Conservation (phyloP, 306 rosid species). For the Cucumis hystrix region DNA sequence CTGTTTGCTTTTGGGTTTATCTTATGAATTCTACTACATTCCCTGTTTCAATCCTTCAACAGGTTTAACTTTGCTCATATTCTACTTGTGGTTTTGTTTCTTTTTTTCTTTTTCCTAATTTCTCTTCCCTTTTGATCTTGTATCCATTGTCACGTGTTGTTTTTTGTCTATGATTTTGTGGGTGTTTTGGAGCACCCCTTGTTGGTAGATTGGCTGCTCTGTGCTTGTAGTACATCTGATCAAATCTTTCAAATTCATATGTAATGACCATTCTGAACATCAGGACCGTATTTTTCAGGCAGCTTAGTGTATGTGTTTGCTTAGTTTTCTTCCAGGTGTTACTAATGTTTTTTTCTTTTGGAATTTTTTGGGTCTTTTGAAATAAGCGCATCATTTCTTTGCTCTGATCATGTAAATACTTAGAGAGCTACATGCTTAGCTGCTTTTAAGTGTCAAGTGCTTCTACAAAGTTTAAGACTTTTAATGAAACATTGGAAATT, state of each 20-base stretch:
- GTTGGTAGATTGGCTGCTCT: neutral
- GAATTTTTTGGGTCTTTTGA: neutral
- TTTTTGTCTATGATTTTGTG: neutral
- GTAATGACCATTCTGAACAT: neutral
- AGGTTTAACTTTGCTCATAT: constrained; percentile 26
- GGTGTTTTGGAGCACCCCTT: neutral
- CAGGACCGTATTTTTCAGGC: neutral
- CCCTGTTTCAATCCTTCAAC: constrained; percentile 49
- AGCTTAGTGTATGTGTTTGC: neutral
- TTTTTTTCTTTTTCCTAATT: too few species aligned
- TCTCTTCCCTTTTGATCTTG: neutral
- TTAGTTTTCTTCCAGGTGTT: neutral
- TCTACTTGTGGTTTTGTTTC: neutral
- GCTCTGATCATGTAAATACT: neutral
- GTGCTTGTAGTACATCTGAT: neutral
- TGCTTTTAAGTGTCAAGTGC: neutral
- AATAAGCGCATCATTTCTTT: neutral
- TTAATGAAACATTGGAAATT: neutral
- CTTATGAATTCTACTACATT: constrained; percentile 41
- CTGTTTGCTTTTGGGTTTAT: constrained; percentile 78
- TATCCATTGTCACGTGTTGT: neutral
- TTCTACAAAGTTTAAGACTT: neutral
- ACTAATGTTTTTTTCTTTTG: neutral
- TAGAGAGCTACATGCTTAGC: neutral
- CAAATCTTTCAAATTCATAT: neutral